Base-by-base conservation (phyloP, 352 stramenopile genomes). In the Globisporangium apiculatum region DNA sequence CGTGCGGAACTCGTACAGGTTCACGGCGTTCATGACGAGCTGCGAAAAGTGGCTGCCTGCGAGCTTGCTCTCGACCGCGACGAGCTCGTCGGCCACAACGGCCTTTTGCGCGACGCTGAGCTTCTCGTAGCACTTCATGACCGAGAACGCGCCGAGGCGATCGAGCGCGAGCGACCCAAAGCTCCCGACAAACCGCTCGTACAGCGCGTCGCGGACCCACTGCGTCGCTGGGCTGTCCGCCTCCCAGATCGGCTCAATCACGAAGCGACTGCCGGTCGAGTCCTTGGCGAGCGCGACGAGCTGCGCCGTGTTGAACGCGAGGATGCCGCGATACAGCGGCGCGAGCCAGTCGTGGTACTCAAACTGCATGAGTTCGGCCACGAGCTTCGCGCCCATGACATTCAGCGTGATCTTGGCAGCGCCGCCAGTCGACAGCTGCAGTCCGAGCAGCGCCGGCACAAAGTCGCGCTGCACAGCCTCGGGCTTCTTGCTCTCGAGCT, bases 81-180 rank as follows among this genome's bases (percentile, higher is more conserved):
- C 48, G 10, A 93, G 66, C 60, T 93, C 83, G 17, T 89, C 68
- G 15, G 75, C 83, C n/a, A 93, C 75, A 14, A 73, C 66, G 41
- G 72, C 77, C 63, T 91, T 91, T 52, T 90, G 70, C 36, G 69
- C 48, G 37, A 91, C 51, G 3, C 67, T 52, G 40, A 93, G 60
- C 45, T 70, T 72, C 51, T 89, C 76, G 55, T 85, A 93, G 62
- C 83, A 91, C 60, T 93, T 93, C 64, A 93, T 89, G 35, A 91
- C 83, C 24, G 79, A 84, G 54, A 93, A 93, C 15, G 81, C 79
- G 15, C 83, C 79, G 0, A 91, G 74, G 11, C 83, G 83, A 58
- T 93, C 81, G 58, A 86, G 72, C 10, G 82, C 83, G 37, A 93
- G 65, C 10, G 75, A 63, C 35, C 75, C 77, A 50, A 93, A 93